Evolutionary conservation across 208 protist species (phyloP).

Genomic region (Trypanosoma vivax): DNA sequence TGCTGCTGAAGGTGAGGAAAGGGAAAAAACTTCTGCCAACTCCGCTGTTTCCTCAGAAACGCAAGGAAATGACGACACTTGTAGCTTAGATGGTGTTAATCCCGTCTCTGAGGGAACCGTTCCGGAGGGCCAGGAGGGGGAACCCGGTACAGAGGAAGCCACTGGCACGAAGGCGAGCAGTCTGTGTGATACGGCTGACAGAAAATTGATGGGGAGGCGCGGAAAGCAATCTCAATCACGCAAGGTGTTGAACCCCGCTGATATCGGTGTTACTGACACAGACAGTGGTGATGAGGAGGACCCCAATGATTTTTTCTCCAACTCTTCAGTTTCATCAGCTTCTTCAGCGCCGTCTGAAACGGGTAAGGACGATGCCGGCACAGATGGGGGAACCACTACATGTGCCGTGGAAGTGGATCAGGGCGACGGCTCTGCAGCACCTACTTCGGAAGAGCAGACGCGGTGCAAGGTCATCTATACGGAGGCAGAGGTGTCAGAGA

Average conservation of each 20-base stretch:
- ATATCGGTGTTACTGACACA: slow-evolving; percentile 22
- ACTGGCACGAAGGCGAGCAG: background rate
- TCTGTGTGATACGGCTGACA: background rate
- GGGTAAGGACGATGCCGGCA: background rate
- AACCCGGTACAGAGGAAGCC: no score
- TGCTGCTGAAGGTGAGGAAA: no score
- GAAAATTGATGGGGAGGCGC: background rate
- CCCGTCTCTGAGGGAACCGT: no score
- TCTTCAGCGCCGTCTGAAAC: slow-evolving; percentile 11
- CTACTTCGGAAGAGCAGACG: slow-evolving; percentile 1
- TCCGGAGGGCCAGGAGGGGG: no score
- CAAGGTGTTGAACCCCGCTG: slow-evolving; percentile 7
- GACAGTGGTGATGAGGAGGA: slow-evolving; percentile 8
- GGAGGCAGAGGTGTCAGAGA: no score
- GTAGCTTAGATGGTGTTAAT: no score
- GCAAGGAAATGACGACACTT: no score
- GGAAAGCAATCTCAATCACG: background rate
- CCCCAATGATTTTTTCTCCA: background rate
- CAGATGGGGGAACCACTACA: background rate
- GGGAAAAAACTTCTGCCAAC: background rate
- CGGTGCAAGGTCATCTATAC: no score
- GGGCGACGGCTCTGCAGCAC: background rate
- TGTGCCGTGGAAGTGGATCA: background rate
- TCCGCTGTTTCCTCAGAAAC: no score
- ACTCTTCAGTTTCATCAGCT: slow-evolving; percentile 21